phyloP scores from a whole-genome alignment of 148 eudicot species.

The Spergularia marina region DNA sequence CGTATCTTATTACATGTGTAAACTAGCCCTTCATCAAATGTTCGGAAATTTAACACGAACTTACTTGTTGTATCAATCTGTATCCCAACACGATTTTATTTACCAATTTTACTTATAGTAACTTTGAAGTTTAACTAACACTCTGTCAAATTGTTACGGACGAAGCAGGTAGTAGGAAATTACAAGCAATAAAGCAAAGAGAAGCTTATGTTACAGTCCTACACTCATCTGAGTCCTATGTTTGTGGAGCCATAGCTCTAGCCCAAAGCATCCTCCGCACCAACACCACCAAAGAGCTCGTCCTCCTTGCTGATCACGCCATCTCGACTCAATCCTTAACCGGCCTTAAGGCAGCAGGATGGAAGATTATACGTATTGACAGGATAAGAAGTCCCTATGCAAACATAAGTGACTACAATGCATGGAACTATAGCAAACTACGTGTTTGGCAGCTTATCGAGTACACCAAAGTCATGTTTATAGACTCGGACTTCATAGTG shows the following conservation, averaged over 20 bases:
- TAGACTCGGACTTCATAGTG: constrained; percentile 61
- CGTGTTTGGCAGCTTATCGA: constrained; percentile 60
- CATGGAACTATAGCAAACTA: constrained; percentile 80
- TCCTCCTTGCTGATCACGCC: constrained; percentile 58
- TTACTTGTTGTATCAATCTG: too few relatives aligned
- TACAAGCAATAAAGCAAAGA: constrained; percentile 24
- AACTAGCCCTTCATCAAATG: too few relatives aligned
- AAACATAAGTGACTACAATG: constrained; percentile 43
- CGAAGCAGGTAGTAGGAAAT: constrained; percentile 17
- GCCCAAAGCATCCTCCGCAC: constrained; percentile 66
- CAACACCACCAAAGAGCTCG: constrained; percentile 58
- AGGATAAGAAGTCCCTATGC: constrained; percentile 63
- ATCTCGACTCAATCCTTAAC: constrained; percentile 43
- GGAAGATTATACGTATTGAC: constrained; percentile 48
- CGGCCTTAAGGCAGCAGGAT: constrained; percentile 56
- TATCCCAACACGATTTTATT: too few relatives aligned
- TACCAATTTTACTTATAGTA: too few relatives aligned
- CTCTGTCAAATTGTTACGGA: not conserved
- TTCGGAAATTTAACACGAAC: too few relatives aligned
- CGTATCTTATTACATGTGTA: not conserved
- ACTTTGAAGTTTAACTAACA: too few relatives aligned
- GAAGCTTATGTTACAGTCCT: constrained; percentile 79
- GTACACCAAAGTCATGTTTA: constrained; percentile 62
- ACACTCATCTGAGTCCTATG: constrained; percentile 67
- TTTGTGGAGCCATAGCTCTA: constrained; percentile 78